These are phyloP conservation scores for Aspergillus pseudoterreus DNA, from an alignment of 2,329 filamentous ascomycete genomes.

Conservation along the genomic window DNA sequence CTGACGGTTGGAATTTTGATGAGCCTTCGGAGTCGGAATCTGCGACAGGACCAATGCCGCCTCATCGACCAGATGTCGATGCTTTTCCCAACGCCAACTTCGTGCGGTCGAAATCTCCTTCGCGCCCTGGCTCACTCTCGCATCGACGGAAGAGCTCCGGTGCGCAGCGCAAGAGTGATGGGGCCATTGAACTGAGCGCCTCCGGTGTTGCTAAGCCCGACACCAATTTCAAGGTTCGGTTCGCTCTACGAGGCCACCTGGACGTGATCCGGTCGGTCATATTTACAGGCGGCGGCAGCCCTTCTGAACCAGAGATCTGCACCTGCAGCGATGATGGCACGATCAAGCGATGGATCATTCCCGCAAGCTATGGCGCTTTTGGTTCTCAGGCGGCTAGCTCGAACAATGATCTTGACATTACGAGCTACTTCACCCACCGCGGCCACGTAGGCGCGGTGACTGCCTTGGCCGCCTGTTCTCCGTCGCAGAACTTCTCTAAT, in stretches of 20 bases:
- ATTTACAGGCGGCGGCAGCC: constrained; percentile 93
- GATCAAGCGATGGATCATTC: constrained; percentile 95
- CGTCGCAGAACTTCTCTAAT: constrained; percentile 82
- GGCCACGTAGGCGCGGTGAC: constrained; percentile 91
- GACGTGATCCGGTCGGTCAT: constrained; percentile 93
- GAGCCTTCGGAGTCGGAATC: constrained; percentile 59
- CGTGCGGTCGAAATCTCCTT: constrained; percentile 75
- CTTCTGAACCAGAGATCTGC: constrained; percentile 93
- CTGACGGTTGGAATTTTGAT: constrained; percentile 91
- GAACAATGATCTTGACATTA: constrained; percentile 80
- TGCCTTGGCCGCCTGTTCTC: constrained; percentile 79
- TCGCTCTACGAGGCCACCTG: constrained; percentile 85
- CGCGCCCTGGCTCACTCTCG: constrained; percentile 59
- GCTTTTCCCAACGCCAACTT: constrained; percentile 78
- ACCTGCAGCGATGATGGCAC: constrained; percentile 93
- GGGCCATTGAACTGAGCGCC: constrained; percentile 60
- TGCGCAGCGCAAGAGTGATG: constrained; percentile 60
- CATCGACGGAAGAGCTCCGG: constrained; percentile 80
- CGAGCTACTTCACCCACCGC: constrained; percentile 90
- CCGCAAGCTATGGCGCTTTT: constrained; percentile 67
- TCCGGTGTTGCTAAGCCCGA: constrained; percentile 55
- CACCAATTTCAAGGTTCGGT: constrained; percentile 84
- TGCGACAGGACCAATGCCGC: constrained; percentile 45
- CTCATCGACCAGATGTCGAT: constrained; percentile 76
- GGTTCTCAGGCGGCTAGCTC: constrained; percentile 51